Conservation (phyloP, 2,329 filamentous ascomycete species). For the Colletotrichum incanum region DNA sequence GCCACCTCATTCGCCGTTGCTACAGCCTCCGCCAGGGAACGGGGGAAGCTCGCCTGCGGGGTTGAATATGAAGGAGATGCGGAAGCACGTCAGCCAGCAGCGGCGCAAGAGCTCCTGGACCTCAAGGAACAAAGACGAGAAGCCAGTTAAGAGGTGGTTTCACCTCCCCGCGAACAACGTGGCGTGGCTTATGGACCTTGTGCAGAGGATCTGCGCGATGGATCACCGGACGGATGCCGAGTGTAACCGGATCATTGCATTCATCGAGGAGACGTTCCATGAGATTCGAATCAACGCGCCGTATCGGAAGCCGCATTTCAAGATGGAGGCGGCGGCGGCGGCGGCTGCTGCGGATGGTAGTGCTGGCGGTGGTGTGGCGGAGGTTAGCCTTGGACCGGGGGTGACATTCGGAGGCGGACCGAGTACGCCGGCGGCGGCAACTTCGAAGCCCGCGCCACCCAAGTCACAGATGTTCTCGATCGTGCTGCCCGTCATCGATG, state of each 20-base stretch:
- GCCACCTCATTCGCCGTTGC: constrained; percentile 28
- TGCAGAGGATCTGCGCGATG: constrained; percentile 43
- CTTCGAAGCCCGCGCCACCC: not conserved
- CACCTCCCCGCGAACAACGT: constrained; percentile 44
- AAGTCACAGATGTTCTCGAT: constrained; percentile 41
- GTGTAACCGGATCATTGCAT: constrained; percentile 40
- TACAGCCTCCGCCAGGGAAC: constrained; percentile 8
- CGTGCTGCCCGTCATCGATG: constrained; percentile 42
- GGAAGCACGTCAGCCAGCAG: constrained; percentile 23
- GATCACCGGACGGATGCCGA: constrained; percentile 39
- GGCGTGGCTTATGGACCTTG: constrained; percentile 44
- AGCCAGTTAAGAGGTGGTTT: constrained; percentile 42
- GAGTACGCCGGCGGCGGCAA: not conserved
- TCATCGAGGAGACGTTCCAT: constrained; percentile 44
- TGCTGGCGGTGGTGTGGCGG: not conserved
- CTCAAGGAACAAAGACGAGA: constrained; percentile 4
- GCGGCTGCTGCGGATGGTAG: not conserved
- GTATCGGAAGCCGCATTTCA: constrained; percentile 44
- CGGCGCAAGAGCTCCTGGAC: constrained; percentile 35
- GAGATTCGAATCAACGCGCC: constrained; percentile 43
- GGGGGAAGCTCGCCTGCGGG: not conserved
- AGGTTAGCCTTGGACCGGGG: not conserved
- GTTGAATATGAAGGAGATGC: constrained; percentile 27
- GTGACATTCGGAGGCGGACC: not conserved
- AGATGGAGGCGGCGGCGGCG: constrained; percentile 10